These are phyloP conservation scores for Dimargaris xerosporica DNA, from an alignment of 192 early-diverging fungal species.

Conservation along the genomic window DNA sequence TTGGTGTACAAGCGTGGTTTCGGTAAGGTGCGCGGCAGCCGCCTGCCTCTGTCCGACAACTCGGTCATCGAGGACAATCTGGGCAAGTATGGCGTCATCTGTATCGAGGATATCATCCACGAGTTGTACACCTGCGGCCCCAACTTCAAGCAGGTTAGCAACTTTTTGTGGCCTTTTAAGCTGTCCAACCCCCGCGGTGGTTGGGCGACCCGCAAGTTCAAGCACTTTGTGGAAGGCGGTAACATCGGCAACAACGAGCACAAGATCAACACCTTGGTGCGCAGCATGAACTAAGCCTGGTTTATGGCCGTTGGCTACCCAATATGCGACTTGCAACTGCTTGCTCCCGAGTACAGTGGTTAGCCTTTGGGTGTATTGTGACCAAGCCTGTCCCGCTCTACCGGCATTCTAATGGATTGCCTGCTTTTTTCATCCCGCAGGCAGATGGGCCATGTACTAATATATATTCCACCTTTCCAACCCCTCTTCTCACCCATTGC, in stretches of 20 bases:
- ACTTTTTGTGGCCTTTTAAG: constrained; percentile 99
- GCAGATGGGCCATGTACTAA: too few species aligned
- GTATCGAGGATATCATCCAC: constrained; percentile 95
- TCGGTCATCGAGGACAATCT: constrained; percentile 80
- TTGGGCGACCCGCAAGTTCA: constrained; percentile 82
- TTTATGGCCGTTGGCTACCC: constrained; percentile 7
- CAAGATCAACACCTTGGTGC: constrained; percentile 92
- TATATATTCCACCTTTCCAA: too few species aligned
- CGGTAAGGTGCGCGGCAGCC: constrained; percentile 96
- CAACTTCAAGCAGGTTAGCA: constrained; percentile 93
- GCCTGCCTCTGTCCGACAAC: constrained; percentile 95
- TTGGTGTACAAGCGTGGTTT: constrained; percentile 99
- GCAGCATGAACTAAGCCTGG: constrained; percentile 77
- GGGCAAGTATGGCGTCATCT: constrained; percentile 92
- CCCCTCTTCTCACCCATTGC: too few species aligned
- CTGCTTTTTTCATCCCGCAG: too few species aligned
- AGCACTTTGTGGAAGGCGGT: constrained; percentile 96
- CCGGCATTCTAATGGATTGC: too few species aligned
- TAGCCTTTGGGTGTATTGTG: too few species aligned
- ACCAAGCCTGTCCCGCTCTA: too few species aligned
- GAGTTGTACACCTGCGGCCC: constrained; percentile 97
- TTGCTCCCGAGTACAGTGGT: too few species aligned
- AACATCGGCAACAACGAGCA: constrained; percentile 94
- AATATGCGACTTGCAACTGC: too few species aligned
- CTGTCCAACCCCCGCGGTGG: constrained; percentile 96